Evolutionary conservation across 192 early-diverging fungal genomes (phyloP).

Genomic region (Rhizophagus sp.): DNA sequence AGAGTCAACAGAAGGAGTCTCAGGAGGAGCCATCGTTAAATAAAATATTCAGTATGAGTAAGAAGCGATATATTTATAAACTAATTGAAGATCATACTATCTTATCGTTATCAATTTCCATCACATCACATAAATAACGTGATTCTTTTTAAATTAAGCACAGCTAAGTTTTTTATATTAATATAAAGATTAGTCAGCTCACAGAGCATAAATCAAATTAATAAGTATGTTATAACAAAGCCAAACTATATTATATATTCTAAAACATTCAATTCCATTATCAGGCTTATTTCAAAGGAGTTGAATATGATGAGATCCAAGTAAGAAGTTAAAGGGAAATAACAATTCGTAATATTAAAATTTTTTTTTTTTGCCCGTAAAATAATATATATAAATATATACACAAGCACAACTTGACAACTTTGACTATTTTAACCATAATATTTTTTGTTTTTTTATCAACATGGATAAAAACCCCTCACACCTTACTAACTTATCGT

Average conservation of each 20-base stretch:
- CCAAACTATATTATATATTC: not conserved
- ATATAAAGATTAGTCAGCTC: not conserved
- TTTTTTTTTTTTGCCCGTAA: not conserved
- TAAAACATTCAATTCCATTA: not conserved
- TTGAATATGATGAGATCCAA: not conserved
- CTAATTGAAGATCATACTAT: no score
- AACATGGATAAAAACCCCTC: not conserved
- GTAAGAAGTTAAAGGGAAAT: not conserved
- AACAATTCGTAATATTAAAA: not conserved
- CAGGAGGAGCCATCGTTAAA: no score
- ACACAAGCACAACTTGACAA: constrained; percentile 11
- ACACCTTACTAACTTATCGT: not conserved
- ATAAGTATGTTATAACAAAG: not conserved
- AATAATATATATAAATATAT: constrained; percentile 12
- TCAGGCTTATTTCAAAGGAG: not conserved
- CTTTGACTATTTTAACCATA: not conserved
- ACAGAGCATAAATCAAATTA: not conserved
- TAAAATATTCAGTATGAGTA: no score
- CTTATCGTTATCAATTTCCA: no score
- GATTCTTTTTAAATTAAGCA: not conserved
- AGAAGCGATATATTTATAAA: no score
- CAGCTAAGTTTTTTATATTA: not conserved
- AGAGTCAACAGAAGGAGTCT: not conserved
- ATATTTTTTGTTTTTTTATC: not conserved
- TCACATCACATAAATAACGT: no score